Conservation (phyloP, 768 basidiomycete species). For the Astraeus odoratus region DNA sequence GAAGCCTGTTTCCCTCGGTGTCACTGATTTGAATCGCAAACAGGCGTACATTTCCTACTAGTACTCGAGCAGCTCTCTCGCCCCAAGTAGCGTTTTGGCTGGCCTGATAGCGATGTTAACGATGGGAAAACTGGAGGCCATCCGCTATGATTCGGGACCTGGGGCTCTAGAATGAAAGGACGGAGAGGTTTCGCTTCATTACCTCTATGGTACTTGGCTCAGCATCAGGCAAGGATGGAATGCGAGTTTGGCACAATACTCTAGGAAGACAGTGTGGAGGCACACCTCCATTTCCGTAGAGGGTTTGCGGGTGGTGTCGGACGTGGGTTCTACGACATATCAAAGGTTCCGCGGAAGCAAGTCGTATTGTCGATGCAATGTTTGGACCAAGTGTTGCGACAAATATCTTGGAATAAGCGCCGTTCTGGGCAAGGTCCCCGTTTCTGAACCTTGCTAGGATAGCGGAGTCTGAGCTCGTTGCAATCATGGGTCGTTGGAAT, state of each 20-base stretch:
- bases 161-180: no score
- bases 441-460: constrained; percentile 1
- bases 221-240: no score
- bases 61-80: no score
- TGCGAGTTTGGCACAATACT: no score
- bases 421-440: not conserved
- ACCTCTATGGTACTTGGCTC: no score
- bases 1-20: not conserved
- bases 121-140: no score
- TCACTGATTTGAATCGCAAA: not conserved
- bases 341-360: constrained; percentile 6
- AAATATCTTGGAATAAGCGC: not conserved
- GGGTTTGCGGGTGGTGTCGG: not conserved
- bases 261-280: not conserved
- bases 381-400: not conserved
- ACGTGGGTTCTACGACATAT: not conserved
- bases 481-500: no score
- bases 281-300: not conserved
- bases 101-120: no score
- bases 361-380: not conserved
- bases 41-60: not conserved
- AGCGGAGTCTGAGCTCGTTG: constrained; percentile 2
- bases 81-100: no score
- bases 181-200: no score
- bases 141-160: no score